Percentiles rank a stretch among this genome's conserved stretches.
phyloP scores from a whole-genome alignment of 176 grass and related monocot species.

The Carex kokanica region DNA sequence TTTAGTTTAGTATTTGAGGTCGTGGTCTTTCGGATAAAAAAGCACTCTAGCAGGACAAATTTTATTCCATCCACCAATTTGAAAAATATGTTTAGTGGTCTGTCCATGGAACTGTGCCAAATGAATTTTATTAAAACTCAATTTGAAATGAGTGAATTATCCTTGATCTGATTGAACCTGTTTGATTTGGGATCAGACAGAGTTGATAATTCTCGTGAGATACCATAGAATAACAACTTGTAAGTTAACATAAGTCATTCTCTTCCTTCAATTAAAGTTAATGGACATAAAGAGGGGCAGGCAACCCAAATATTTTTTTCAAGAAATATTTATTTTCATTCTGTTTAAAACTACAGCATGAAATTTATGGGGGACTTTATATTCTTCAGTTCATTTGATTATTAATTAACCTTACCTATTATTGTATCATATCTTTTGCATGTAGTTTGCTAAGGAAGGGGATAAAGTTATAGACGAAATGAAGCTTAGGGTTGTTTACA shows the following conservation, averaged over 20 bases:
- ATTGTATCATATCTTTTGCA: conserved; percentile 18
- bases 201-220: background rate
- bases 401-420: conserved; percentile 13
- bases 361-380: background rate
- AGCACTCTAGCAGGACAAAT: background rate
- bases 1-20: background rate
- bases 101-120: background rate
- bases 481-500: conserved; percentile 90
- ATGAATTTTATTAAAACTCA: background rate
- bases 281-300: background rate
- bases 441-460: conserved; percentile 82
- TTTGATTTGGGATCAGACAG: background rate
- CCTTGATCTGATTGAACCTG: background rate
- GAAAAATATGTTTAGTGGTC: background rate
- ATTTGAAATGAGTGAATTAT: background rate
- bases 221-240: background rate
- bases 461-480: conserved; percentile 89
- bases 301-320: background rate
- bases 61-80: background rate
- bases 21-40: background rate
- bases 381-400: background rate
- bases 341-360: conserved; percentile 4
- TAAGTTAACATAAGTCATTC: background rate
- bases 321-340: background rate
- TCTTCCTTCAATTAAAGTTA: background rate